Conservation (phyloP, 225 moss, liverwort and hornwort genomes). For the Marchantia polymorpha region DNA sequence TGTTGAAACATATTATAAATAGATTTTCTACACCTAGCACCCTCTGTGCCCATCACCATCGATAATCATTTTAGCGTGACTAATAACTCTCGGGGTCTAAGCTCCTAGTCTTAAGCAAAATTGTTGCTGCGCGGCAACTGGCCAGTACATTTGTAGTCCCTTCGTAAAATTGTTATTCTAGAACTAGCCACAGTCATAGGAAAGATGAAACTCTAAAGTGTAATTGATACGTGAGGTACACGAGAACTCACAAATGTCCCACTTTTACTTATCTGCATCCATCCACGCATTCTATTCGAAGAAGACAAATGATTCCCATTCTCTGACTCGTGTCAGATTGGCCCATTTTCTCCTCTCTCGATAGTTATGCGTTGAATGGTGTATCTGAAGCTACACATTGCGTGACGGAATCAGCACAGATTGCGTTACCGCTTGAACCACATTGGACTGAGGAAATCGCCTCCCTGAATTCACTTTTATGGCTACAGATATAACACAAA, state of each 20-base stretch:
- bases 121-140: no score
- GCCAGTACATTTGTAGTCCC: neutral
- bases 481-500: neutral
- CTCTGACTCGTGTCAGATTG: neutral
- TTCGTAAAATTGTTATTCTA: neutral
- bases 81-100: no score
- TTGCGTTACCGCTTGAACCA: neutral
- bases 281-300: neutral
- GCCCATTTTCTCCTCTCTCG: neutral
- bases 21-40: no score
- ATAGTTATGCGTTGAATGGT: neutral
- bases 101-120: no score
- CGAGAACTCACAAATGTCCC: neutral
- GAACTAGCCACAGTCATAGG: neutral
- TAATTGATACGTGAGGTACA: neutral
- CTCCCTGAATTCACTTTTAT: neutral
- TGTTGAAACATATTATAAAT: no score
- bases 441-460: neutral
- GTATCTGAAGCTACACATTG: neutral
- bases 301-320: neutral
- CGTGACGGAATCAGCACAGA: neutral
- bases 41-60: no score
- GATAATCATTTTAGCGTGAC: no score
- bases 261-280: conserved; percentile 3
- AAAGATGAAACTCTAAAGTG: neutral